Evolutionary conservation across 108 stramenopile genomes (phyloP), one percentile per base, ranked within the genome.

Genomic region (Cylindrotheca fusiformis): DNA sequence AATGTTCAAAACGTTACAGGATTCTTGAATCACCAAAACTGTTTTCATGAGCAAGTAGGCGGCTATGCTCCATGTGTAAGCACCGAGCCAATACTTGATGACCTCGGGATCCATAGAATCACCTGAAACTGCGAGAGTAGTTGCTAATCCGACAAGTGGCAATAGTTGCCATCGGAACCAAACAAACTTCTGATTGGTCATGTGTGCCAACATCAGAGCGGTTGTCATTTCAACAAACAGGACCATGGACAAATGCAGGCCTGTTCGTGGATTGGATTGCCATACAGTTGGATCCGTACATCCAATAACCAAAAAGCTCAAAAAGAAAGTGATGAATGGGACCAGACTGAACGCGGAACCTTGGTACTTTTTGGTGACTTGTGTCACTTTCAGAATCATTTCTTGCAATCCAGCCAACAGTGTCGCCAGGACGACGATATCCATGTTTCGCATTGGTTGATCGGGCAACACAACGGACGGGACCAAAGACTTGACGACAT

Each of bases 221-320:
- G 90, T 90, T n/a, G 77, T 77, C 56, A 78, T 77, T 70, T 95
- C 94, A 10, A 85, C 85, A 64, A 92, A 95, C 31, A 90, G 55
- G 0, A 74, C 67, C 31, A 72, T 71, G 18, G 80, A 59, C 45
- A 95, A 52, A 70, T 82, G 81, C 64, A 90, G 61, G 47, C 64
- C 58, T 19, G 79, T 88, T 59, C 94, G 69, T 27, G 87, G 89
- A 26, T 63, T 55, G 17, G 65, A 65, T 17, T 77, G 30, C 31
- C 80, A 75, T 18, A 88, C 47, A 6, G 60, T 62, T 2, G 72
- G 58, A 59, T 84, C 77, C 28, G 18, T 28, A 27, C 10, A 25
- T 23, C 86, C 77, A 21, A 90, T 56, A 3, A 71, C 24, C 1
- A 86, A n/a, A 44, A 69, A 74, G 24, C 71, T 64, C 4, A 46